These are phyloP conservation scores for Aureobasidium subglaciale DNA, from an alignment of 2,329 filamentous ascomycete species.

Conservation along the genomic window DNA sequence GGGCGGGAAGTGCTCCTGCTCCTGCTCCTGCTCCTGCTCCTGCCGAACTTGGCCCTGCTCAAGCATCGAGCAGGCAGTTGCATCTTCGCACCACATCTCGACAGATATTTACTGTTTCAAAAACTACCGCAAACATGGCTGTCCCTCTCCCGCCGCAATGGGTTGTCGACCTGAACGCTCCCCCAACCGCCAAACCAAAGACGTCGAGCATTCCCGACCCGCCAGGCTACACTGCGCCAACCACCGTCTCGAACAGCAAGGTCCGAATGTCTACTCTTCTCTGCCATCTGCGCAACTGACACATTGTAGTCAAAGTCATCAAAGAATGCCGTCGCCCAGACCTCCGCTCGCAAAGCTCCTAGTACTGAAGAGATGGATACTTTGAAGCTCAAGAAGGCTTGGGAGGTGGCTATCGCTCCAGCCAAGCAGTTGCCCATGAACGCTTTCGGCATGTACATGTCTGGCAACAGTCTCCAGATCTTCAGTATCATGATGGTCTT, in stretches of 20 bases:
- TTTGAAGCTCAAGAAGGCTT: slow-evolving; percentile 96
- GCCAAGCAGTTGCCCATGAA: slow-evolving; percentile 97
- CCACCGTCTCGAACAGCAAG: slow-evolving; percentile 16
- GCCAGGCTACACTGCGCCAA: slow-evolving; percentile 64
- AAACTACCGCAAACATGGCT: slow-evolving; percentile 18
- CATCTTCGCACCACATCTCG: background rate
- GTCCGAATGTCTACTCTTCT: background rate
- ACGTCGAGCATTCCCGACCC: slow-evolving; percentile 69
- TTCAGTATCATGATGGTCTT: slow-evolving; percentile 99
- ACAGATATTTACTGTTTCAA: background rate
- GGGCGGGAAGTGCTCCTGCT: background rate
- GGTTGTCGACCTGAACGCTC: slow-evolving; percentile 71
- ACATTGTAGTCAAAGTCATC: background rate
- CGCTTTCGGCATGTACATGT: slow-evolving; percentile 99
- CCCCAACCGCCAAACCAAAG: slow-evolving; percentile 61
- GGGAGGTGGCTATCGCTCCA: slow-evolving; percentile 90
- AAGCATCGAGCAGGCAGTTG: background rate
- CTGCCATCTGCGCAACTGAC: slow-evolving; percentile 16
- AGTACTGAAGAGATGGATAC: slow-evolving; percentile 84
- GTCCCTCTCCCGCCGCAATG: slow-evolving; percentile 57
- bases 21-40: background rate
- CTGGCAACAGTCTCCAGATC: slow-evolving; percentile 93
- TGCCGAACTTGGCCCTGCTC: background rate
- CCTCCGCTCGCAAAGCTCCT: slow-evolving; percentile 55
- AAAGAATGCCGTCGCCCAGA: slow-evolving; percentile 22